Percentiles rank a stretch among this genome's conserved stretches.
phyloP scores from a whole-genome alignment of 108 stramenopile genomes.

The Fragilaria crotonensis region DNA sequence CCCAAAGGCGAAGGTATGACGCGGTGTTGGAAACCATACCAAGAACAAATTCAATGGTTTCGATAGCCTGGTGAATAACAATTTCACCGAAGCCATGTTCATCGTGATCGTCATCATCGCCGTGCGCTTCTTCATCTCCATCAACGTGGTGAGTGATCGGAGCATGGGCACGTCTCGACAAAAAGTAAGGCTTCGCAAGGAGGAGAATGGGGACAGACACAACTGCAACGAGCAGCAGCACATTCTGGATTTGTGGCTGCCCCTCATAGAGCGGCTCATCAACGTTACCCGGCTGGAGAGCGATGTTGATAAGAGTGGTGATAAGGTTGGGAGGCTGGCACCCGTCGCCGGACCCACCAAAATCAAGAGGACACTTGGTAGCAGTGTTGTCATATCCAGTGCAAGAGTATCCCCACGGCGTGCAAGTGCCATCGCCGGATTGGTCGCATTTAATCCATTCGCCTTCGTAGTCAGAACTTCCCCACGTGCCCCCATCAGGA shows the following conservation, averaged over 20 bases:
- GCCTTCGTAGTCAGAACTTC: constrained; percentile 56
- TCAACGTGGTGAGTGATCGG: constrained; percentile 23
- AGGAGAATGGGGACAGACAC: constrained; percentile 89
- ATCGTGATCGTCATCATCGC: constrained; percentile 64
- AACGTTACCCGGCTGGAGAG: constrained; percentile 86
- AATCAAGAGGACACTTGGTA: constrained; percentile 83
- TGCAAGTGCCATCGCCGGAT: constrained; percentile 57
- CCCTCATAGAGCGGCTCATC: constrained; percentile 93
- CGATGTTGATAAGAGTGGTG: constrained; percentile 96
- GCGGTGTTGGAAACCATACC: constrained; percentile 99
- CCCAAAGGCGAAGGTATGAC: constrained; percentile 99
- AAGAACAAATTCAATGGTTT: constrained; percentile 99
- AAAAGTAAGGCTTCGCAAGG: constrained; percentile 87
- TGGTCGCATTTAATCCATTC: constrained; percentile 59
- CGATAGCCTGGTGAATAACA: constrained; percentile 94
- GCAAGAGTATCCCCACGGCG: constrained; percentile 78
- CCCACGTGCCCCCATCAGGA: constrained; percentile 62
- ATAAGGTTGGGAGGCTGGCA: constrained; percentile 97
- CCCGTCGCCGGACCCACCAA: constrained; percentile 90
- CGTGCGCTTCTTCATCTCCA: constrained; percentile 48
- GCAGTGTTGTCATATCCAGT: constrained; percentile 44
- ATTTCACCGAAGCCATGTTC: constrained; percentile 89
- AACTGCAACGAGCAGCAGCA: constrained; percentile 87
- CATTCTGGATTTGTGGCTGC: constrained; percentile 79
- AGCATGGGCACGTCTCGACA: constrained; percentile 50